These are phyloP conservation scores for Fusarium caatingaense DNA, from an alignment of 2,329 filamentous ascomycete species.

Conservation along the genomic window DNA sequence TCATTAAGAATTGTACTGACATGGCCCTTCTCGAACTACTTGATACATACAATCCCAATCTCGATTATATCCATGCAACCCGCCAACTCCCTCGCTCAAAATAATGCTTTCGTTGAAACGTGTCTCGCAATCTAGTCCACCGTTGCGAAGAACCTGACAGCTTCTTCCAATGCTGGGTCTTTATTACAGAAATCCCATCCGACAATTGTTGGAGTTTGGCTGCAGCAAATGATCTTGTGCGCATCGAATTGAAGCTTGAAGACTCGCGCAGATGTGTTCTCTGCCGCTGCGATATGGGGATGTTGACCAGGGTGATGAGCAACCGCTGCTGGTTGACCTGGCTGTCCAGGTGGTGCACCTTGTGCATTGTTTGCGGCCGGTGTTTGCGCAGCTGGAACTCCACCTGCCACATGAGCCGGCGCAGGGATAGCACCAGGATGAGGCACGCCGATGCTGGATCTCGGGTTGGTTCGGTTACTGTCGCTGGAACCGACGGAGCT, in stretches of 20 bases:
- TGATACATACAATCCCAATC: conserved; percentile 26
- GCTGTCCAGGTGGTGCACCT: conserved; percentile 39
- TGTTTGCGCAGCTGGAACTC: conserved; percentile 18
- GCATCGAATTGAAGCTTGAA: conserved; percentile 99
- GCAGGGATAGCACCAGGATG: conserved; percentile 10
- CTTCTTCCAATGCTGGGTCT: conserved; percentile 82
- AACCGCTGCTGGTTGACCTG: conserved; percentile 18
- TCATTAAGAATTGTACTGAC: background rate
- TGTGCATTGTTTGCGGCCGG: conserved; percentile 29
- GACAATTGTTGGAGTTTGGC: conserved; percentile 89
- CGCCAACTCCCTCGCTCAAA: conserved; percentile 41
- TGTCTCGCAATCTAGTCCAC: conserved; percentile 53
- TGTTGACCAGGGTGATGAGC: conserved; percentile 46
- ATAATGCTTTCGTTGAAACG: conserved; percentile 16
- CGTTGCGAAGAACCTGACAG: conserved; percentile 79
- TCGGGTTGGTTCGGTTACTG: conserved; percentile 13
- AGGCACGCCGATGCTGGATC: conserved; percentile 3
- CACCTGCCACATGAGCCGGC: background rate
- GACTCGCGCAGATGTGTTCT: conserved; percentile 70
- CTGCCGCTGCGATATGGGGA: conserved; percentile 59
- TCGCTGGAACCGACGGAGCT: conserved; percentile 17
- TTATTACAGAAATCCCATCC: conserved; percentile 98
- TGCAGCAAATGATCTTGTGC: conserved; percentile 92
- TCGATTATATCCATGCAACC: conserved; percentile 16
- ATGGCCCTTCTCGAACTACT: conserved; percentile 1